Evolutionary conservation across 108 stramenopile genomes (phyloP).

Genomic region (Cyclostephanos invisitatus): DNA sequence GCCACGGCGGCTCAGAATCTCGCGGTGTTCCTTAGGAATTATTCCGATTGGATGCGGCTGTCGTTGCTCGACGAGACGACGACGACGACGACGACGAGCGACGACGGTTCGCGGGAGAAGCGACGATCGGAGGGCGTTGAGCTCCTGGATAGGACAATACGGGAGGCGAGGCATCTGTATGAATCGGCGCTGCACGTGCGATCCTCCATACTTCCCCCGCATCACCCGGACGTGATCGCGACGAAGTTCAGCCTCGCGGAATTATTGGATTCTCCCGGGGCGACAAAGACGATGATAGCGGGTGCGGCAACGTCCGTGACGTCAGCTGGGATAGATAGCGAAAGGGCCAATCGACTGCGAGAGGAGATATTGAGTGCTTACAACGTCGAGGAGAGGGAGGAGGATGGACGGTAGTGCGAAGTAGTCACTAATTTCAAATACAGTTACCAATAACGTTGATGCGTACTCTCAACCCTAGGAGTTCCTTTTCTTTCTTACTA

Average conservation of each 20-base stretch:
- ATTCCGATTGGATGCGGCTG: slow-evolving; percentile 50
- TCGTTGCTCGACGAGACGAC: slow-evolving; percentile 23
- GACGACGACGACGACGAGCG: background rate
- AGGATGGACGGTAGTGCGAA: slow-evolving; percentile 3
- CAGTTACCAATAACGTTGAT: too few relatives aligned
- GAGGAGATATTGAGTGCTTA: slow-evolving; percentile 81
- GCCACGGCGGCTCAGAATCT: slow-evolving; percentile 88
- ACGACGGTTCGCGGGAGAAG: background rate
- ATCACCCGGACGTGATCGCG: slow-evolving; percentile 81
- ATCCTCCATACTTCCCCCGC: slow-evolving; percentile 48
- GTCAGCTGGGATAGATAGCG: slow-evolving; percentile 23
- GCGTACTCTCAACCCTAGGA: too few relatives aligned
- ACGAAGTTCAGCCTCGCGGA: slow-evolving; percentile 85
- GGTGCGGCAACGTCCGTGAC: background rate
- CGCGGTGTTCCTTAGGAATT: slow-evolving; percentile 83
- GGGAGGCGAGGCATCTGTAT: slow-evolving; percentile 77
- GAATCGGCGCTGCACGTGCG: slow-evolving; percentile 66
- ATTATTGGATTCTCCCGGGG: slow-evolving; percentile 51
- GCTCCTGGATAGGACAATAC: slow-evolving; percentile 37
- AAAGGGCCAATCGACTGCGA: slow-evolving; percentile 65
- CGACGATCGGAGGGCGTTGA: slow-evolving; percentile 8
- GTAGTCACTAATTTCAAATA: too few relatives aligned
- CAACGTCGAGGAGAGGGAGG: slow-evolving; percentile 53
- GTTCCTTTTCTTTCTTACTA: too few relatives aligned
- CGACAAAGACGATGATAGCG: background rate